Conservation (phyloP, 768 basidiomycete genomes). For the Amanita rubescens region DNA sequence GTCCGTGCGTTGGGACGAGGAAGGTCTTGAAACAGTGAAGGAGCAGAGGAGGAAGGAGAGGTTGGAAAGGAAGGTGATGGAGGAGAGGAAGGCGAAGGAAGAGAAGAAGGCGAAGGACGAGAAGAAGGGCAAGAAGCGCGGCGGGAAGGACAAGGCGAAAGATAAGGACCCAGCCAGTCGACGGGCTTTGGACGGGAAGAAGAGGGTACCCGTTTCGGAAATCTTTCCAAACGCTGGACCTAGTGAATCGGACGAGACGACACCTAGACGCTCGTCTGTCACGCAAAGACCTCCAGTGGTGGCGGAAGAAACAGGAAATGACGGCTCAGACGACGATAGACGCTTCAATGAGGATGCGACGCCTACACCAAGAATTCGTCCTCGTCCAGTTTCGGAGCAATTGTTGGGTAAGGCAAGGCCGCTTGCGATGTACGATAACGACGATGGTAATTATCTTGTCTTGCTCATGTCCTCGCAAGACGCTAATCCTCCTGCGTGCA, state of each 20-base stretch:
- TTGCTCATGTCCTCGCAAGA: neutral
- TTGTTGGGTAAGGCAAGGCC: constrained; percentile 42
- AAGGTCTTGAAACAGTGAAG: constrained; percentile 38
- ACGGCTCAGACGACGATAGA: constrained; percentile 18
- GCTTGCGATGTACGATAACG: constrained; percentile 42
- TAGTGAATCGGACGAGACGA: constrained; percentile 8
- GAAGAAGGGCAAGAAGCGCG: constrained; percentile 22
- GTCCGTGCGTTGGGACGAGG: constrained; percentile 22
- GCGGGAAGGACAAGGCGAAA: constrained; percentile 18
- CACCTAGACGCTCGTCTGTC: neutral
- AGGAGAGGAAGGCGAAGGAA: constrained; percentile 21
- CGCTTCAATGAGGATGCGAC: constrained; percentile 22
- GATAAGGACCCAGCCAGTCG: constrained; percentile 35
- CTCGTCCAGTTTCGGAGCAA: constrained; percentile 62
- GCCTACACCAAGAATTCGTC: constrained; percentile 39
- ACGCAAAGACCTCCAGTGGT: constrained; percentile 23
- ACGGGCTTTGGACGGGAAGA: constrained; percentile 42
- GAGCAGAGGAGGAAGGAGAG: constrained; percentile 36
- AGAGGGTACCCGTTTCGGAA: constrained; percentile 45
- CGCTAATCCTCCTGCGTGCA: neutral
- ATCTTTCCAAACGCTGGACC: constrained; percentile 46
- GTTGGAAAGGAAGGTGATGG: constrained; percentile 28
- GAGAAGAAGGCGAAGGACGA: constrained; percentile 19
- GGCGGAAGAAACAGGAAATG: constrained; percentile 48
- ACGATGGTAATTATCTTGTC: constrained; percentile 35